Evolutionary conservation across 2,329 filamentous ascomycete species (phyloP), one percentile per base, ranked within the genome.

Genomic region (Gaeumannomyces sp.): DNA sequence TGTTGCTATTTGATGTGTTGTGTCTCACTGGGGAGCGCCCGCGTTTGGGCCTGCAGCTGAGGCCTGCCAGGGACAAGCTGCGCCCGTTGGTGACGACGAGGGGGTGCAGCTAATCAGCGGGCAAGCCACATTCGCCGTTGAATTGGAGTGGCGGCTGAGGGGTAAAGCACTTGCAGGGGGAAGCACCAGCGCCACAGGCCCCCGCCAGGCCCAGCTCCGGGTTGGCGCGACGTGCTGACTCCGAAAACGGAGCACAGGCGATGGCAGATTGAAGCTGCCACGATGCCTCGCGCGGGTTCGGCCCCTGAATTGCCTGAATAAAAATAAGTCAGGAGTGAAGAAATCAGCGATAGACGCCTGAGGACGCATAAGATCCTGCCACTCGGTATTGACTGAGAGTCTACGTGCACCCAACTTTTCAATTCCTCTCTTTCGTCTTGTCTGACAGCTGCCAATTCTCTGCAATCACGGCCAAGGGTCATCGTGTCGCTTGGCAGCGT

Each of bases 1-100:
- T 11, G 19, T 22, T 53, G 45, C 22, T 53, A 10, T 22, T 10
- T 63, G 65, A 64, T 29, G 31, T 63, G n/a, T 60, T 11, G 56
- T 22, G 45, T n/a, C 16, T n/a, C 19, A n/a, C 5, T 6, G 19
- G 45, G 13, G 45, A 50, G 45, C 45, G 45, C 45, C 45, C 45
- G 45, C 45, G 45, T 22, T 6, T 50, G 45, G 45, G 45, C 45
- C 45, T n/a, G 22, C 45, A 25, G 45, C 45, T 53, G 45, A 53
- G 45, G 22, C 45, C 45, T 53, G 45, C 45, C 5, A 22, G 45
- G 45, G 25, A 53, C 6, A 53, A 53, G 45, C 45, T 53, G 14
- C 38, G 19, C 38, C 33, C 22, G 45, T 53, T 22, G 45, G 45
- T 53, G 45, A 53, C 45, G 45, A 53, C 45, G 45, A 53, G 2